Conservation (phyloP, 139 green algal species). For the Chlamydomonas asymmetrica region DNA sequence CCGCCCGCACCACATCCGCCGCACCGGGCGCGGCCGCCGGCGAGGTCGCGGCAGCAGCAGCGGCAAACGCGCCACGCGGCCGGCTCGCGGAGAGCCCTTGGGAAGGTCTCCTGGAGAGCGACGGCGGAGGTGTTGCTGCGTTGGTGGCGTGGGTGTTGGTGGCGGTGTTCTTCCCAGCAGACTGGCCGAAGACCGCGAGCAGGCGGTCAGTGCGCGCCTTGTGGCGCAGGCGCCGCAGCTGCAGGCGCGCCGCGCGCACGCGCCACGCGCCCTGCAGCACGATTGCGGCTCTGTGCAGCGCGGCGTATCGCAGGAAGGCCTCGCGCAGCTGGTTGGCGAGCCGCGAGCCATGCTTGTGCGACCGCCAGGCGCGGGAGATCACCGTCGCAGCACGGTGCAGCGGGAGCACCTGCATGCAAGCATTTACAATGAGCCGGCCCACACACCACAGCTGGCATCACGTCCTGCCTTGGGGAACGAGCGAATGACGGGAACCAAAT, state of each 20-base stretch:
- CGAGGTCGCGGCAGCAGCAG: neutral
- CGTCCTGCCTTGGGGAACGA: neutral
- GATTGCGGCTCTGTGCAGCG: neutral
- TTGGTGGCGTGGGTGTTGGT: neutral
- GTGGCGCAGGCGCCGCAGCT: neutral
- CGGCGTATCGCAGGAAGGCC: conserved; percentile 7
- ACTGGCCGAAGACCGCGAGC: neutral
- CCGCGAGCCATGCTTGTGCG: neutral
- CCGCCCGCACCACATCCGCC: conserved; percentile 3
- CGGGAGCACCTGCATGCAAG: neutral
- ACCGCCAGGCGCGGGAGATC: conserved; percentile 28
- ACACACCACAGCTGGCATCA: neutral
- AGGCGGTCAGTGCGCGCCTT: conserved; percentile 6
- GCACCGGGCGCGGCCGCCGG: neutral
- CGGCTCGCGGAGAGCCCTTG: neutral
- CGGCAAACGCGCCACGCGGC: neutral
- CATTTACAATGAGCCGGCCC: neutral
- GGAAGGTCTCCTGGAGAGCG: neutral
- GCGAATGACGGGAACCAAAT: too few relatives aligned
- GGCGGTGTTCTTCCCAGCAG: neutral
- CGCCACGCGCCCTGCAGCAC: conserved; percentile 26
- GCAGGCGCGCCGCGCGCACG: conserved; percentile 7
- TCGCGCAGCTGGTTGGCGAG: conserved; percentile 7
- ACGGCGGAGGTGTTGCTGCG: neutral
- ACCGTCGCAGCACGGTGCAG: conserved; percentile 14